These are phyloP conservation scores for Colletotrichum sp. DNA, from an alignment of 2,329 filamentous ascomycete species.

Conservation along the genomic window DNA sequence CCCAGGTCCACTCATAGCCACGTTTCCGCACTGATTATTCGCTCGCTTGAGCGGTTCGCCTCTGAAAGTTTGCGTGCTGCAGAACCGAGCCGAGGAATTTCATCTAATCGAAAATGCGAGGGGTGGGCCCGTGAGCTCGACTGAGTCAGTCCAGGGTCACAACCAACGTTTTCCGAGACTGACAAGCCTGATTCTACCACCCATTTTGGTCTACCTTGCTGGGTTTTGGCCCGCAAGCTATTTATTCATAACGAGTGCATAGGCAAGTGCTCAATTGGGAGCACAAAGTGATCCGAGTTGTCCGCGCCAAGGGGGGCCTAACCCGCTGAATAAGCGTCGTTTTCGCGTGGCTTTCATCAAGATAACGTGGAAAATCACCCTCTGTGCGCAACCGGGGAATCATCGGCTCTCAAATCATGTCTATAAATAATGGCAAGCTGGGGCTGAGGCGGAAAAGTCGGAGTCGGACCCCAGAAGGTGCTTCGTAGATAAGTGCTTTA, in stretches of 20 bases:
- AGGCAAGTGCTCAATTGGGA: neutral
- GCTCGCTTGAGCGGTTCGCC: neutral
- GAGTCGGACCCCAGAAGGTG: neutral
- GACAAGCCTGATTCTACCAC: neutral
- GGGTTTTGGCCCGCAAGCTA: neutral
- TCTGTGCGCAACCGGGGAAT: neutral
- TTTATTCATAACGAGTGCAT: neutral
- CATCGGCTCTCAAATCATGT: neutral
- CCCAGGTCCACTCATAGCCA: neutral
- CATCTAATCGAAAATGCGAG: neutral
- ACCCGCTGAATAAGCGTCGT: neutral
- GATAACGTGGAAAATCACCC: neutral
- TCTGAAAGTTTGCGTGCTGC: neutral
- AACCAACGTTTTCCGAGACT: neutral
- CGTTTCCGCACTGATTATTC: neutral
- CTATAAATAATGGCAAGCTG: neutral
- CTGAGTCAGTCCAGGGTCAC: constrained; percentile 3
- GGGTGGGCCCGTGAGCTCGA: neutral
- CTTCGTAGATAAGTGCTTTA: neutral
- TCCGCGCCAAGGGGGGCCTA: neutral
- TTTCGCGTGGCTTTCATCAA: neutral
- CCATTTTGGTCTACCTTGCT: neutral
- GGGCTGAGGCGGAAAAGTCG: neutral
- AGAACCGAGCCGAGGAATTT: neutral
- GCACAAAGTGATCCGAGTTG: neutral